Evolutionary conservation across 164 flowering plant species (phyloP).

Genomic region (Umbellularia californica): DNA sequence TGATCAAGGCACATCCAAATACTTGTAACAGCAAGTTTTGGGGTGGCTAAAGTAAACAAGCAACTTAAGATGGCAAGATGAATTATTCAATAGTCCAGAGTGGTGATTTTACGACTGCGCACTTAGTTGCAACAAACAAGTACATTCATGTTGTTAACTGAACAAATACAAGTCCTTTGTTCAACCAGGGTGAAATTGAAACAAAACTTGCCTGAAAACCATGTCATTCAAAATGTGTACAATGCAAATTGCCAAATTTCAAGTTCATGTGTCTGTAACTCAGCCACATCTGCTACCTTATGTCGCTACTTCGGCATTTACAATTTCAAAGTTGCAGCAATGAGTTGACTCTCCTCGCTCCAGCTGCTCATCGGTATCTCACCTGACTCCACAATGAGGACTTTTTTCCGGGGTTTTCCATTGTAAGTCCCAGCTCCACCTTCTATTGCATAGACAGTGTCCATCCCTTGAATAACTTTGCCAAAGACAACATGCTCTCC

Average conservation of each 20-base stretch:
- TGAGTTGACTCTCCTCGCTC: conserved; percentile 60
- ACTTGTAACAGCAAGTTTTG: not conserved
- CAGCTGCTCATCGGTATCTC: conserved; percentile 82
- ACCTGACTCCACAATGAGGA: conserved; percentile 74
- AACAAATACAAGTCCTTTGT: not conserved
- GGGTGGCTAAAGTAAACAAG: not conserved
- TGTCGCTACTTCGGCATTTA: not conserved
- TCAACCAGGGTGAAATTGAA: not conserved
- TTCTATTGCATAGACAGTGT: conserved; percentile 84
- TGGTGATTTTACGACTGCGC: not conserved
- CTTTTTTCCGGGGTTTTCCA: conserved; percentile 96
- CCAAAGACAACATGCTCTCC: conserved; percentile 97
- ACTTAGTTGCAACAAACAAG: not conserved
- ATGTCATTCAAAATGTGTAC: not conserved
- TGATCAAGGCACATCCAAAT: not conserved
- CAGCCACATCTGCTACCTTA: not conserved
- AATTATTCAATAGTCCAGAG: not conserved
- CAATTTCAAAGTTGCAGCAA: not conserved
- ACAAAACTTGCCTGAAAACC: not conserved
- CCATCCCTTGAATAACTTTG: conserved; percentile 96
- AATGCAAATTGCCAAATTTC: not conserved
- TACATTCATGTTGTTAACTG: too few relatives aligned
- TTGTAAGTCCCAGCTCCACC: conserved; percentile 97
- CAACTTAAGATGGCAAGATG: not conserved
- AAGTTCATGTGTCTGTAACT: not conserved